Base-by-base conservation (phyloP, 805 yeast genomes). In the Candida michaelii region DNA sequence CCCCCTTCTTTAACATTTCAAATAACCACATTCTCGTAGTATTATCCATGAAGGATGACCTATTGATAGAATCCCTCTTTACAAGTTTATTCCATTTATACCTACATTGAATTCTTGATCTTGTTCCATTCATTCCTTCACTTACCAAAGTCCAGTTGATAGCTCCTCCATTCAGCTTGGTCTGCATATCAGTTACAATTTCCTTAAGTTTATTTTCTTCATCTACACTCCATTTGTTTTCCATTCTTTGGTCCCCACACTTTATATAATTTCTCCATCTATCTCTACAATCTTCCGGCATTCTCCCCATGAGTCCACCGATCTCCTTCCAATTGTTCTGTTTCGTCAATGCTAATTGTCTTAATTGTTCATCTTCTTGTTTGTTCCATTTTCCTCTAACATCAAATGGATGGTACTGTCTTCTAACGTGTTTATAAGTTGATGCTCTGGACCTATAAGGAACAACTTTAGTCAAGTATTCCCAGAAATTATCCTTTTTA, bases 271-370 rank as follows among this genome's bases (percentile, higher is more conserved):
- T 91, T 62, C 98, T 75, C 96, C 96, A 91, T 53, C 98, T 74
- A 61, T 91, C 98, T 53, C 98, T 76, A 62, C 97, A 90, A 65
- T 91, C 98, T 58, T 91, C 98, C 0, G 98, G 97, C 98, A 91
- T 91, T 55, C 98, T 73, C 11, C 86, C 88, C 79, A 91, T 71
- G 6, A 71, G 68, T 40, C 75, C 75, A 6, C 97, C 97, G 46
- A 91, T 86, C 30, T 73, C 71, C 52, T 88, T 88, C 98, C 98
- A 91, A 56, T 85, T 89, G 13, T 93, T 89, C 45, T 82, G 88
- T 51, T 79, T 77, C 18, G 81, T 79, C 8, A 74, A 62, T 9
- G 87, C 86, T 39, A 87, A 65, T 41, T 73, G 74, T 1, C 80
- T 79, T 40, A 91, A 69, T 36, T 74, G 73, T 29, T 66, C 75